Evolutionary conservation across 2,329 filamentous ascomycete genomes (phyloP).

Genomic region (Rasamsonia emersonii): DNA sequence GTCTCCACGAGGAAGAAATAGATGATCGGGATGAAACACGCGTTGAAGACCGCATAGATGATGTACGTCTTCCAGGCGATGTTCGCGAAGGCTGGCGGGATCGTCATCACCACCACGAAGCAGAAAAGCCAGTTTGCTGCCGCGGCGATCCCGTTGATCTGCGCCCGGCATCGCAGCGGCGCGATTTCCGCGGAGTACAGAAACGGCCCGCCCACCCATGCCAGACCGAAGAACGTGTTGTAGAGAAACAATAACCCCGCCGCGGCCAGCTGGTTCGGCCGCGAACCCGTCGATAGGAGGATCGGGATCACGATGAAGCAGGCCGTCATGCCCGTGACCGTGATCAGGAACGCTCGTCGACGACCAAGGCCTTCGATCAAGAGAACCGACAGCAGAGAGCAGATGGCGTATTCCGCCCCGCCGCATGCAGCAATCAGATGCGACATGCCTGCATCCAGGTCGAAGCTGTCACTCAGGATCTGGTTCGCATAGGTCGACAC

Average conservation of each 20-base stretch:
- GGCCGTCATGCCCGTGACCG: conserved; percentile 7
- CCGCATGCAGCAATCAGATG: conserved; percentile 9
- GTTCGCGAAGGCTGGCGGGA: conserved; percentile 12
- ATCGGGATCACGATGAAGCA: conserved; percentile 9
- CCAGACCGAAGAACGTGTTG: conserved; percentile 34
- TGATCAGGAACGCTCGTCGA: conserved; percentile 7
- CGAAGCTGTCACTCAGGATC: no score
- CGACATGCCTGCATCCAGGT: conserved; percentile 1
- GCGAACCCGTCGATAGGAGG: no score
- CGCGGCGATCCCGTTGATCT: conserved; percentile 8
- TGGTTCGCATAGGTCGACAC: conserved; percentile 22
- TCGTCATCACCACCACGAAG: conserved; percentile 10
- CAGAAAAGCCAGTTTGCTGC: conserved; percentile 13
- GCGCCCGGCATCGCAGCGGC: conserved; percentile 9
- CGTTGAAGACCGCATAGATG: conserved; percentile 15
- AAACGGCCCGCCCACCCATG: conserved; percentile 31
- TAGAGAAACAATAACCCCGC: conserved; percentile 35
- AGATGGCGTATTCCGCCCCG: conserved; percentile 8
- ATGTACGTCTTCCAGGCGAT: conserved; percentile 16
- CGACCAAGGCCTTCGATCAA: conserved; percentile 10
- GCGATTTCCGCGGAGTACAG: conserved; percentile 14
- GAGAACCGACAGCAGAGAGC: conserved; percentile 7
- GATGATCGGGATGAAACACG: conserved; percentile 11
- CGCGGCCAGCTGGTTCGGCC: conserved; percentile 23
- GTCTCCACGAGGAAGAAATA: conserved; percentile 15